Conservation (phyloP, 2,329 filamentous ascomycete species). For the Ophiocordyceps unilateralis region DNA sequence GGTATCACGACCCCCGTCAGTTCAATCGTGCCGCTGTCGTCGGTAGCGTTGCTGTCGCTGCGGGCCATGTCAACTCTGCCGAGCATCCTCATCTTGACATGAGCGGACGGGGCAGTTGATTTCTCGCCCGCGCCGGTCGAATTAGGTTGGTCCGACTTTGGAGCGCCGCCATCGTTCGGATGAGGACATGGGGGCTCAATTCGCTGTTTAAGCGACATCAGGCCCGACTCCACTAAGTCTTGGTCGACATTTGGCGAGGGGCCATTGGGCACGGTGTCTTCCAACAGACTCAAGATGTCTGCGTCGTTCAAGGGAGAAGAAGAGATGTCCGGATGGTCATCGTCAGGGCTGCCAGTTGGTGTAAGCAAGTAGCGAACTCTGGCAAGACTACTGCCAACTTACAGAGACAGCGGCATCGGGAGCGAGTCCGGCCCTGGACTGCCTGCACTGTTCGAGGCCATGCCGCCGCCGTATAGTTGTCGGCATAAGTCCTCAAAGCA, state of each 20-base stretch:
- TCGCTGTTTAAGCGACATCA: background rate
- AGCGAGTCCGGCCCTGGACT: too few relatives aligned
- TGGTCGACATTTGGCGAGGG: background rate
- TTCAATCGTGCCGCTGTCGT: conserved; percentile 8
- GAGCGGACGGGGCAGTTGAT: background rate
- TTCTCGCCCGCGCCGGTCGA: background rate
- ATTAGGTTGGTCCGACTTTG: background rate
- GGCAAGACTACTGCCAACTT: background rate
- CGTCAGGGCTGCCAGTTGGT: background rate
- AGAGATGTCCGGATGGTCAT: background rate
- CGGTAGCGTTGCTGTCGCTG: conserved; percentile 14
- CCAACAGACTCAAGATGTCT: background rate
- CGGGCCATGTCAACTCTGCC: conserved; percentile 15
- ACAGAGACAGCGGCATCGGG: background rate
- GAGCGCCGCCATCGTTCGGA: background rate
- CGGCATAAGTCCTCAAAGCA: conserved; percentile 28
- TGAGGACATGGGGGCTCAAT: background rate
- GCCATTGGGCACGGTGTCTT: background rate
- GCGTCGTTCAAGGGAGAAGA: background rate
- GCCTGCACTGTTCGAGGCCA: background rate
- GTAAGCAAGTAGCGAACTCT: background rate
- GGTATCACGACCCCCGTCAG: conserved; percentile 11
- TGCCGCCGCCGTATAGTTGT: conserved; percentile 15
- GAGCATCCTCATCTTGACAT: conserved; percentile 11
- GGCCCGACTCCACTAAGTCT: background rate